phyloP scores from a whole-genome alignment of 768 basidiomycete genomes.

The Tricholoma terreum region DNA sequence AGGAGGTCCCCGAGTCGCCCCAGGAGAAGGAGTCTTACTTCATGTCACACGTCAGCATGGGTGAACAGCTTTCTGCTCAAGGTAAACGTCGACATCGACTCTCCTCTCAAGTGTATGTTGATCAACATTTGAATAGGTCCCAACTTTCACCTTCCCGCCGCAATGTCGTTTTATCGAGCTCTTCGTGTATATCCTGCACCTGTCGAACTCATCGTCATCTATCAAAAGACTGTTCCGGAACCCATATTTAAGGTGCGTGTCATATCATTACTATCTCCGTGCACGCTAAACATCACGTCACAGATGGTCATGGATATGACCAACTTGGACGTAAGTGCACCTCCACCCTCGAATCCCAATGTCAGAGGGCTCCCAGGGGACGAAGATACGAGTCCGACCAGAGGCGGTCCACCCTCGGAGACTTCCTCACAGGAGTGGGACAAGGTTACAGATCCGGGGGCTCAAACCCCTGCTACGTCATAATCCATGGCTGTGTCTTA shows the following conservation, averaged over 20 bases:
- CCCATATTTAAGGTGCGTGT: conserved; percentile 67
- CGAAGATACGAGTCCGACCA: conserved; percentile 56
- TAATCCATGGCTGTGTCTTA: conserved; percentile 12
- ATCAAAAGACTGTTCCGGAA: conserved; percentile 85
- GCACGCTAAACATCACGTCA: not conserved
- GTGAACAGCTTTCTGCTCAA: conserved; percentile 76
- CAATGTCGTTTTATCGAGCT: conserved; percentile 89
- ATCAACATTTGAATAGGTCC: conserved; percentile 53
- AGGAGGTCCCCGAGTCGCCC: conserved; percentile 62
- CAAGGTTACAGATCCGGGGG: conserved; percentile 73
- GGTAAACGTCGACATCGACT: conserved; percentile 44
- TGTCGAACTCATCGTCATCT: conserved; percentile 91
- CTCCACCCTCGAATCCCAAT: conserved; percentile 30
- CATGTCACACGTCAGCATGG: conserved; percentile 83
- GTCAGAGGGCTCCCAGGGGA: conserved; percentile 38
- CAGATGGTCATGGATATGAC: conserved; percentile 81
- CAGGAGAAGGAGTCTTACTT: conserved; percentile 88
- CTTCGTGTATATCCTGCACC: conserved; percentile 93
- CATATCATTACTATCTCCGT: conserved; percentile 10
- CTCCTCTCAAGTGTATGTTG: not conserved
- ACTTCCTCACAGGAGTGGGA: conserved; percentile 92
- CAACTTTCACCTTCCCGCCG: conserved; percentile 71
- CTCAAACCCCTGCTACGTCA: conserved; percentile 43
- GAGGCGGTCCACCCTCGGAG: conserved; percentile 75
- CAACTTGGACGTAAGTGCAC: conserved; percentile 82